Conservation (phyloP, 805 yeast species). For the Yarrowia phangngaensis region DNA sequence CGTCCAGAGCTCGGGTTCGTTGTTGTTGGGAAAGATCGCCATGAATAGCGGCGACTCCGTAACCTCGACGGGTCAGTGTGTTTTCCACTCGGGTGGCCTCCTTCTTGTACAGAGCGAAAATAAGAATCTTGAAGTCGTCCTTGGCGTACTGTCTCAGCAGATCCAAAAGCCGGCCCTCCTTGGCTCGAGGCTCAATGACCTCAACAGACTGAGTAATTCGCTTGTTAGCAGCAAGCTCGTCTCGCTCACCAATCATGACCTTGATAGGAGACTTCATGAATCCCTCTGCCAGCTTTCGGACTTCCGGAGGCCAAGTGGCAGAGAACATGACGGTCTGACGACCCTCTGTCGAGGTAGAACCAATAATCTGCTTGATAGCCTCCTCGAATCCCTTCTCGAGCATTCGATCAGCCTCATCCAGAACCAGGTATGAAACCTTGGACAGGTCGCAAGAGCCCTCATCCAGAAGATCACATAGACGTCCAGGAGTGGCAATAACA, state of each 20-base stretch:
- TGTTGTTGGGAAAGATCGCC: constrained; percentile 93
- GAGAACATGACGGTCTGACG: constrained; percentile 98
- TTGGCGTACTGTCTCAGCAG: constrained; percentile 64
- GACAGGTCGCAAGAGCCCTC: constrained; percentile 77
- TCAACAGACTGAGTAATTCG: constrained; percentile 91
- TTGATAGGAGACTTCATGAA: constrained; percentile 85
- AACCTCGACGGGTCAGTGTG: constrained; percentile 66
- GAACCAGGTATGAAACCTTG: constrained; percentile 68
- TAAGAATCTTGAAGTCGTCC: constrained; percentile 74
- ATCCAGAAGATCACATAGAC: constrained; percentile 82
- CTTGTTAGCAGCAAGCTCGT: constrained; percentile 90
- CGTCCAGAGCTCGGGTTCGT: constrained; percentile 80
- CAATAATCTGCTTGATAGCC: constrained; percentile 81
- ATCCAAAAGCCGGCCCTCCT: constrained; percentile 71
- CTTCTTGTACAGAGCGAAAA: constrained; percentile 93
- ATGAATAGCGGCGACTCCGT: constrained; percentile 85
- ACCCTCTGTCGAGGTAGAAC: constrained; percentile 47
- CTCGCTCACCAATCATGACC: constrained; percentile 89
- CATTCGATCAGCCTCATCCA: constrained; percentile 99
- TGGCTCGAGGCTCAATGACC: constrained; percentile 76
- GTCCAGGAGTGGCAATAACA: constrained; percentile 98
- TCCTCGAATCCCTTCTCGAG: constrained; percentile 97
- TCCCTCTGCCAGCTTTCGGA: constrained; percentile 80
- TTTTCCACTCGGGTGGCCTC: constrained; percentile 92
- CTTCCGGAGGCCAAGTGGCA: constrained; percentile 99